Conservation (phyloP, 2,329 filamentous ascomycete genomes). For the Helminthosporium solani region DNA sequence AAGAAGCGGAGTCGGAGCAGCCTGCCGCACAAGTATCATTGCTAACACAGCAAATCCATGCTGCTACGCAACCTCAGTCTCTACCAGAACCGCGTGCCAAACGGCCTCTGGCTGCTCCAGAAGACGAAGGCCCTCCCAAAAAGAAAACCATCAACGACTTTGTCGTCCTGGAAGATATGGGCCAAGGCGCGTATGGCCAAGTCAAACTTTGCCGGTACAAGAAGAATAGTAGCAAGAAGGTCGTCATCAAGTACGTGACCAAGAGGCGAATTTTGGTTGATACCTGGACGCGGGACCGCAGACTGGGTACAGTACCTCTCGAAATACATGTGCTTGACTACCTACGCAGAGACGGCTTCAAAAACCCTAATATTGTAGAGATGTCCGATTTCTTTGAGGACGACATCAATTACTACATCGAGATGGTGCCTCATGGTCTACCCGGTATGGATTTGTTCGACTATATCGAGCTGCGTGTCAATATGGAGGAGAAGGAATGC, state of each 20-base stretch:
- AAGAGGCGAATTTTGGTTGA: conserved; percentile 96
- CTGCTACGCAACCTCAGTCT: conserved; percentile 50
- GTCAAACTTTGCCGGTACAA: conserved; percentile 93
- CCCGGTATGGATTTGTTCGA: conserved; percentile 99
- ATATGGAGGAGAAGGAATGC: conserved; percentile 94
- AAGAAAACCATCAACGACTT: conserved; percentile 93
- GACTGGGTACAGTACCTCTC: conserved; percentile 88
- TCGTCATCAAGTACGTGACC: conserved; percentile 96
- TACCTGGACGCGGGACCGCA: conserved; percentile 94
- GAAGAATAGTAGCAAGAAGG: conserved; percentile 71
- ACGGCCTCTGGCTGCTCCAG: conserved; percentile 10
- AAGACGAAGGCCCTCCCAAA: conserved; percentile 22
- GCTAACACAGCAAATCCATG: conserved; percentile 54
- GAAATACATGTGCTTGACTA: conserved; percentile 98
- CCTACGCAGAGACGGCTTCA: conserved; percentile 69
- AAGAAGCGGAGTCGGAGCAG: conserved; percentile 37
- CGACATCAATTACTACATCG: conserved; percentile 94
- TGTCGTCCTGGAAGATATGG: conserved; percentile 94
- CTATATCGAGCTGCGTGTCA: conserved; percentile 93
- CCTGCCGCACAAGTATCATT: conserved; percentile 47
- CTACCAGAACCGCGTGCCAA: conserved; percentile 40
- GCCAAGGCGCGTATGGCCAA: conserved; percentile 94
- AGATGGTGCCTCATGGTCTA: conserved; percentile 92
- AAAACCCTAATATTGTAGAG: conserved; percentile 66
- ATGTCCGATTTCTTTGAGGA: conserved; percentile 74